A percentile compares a stretch with the other conserved stretches of the same genome.
Evolutionary conservation across 1,284 basidiomycete genomes (phyloP).

Genomic region (Irpex rosettiformis): DNA sequence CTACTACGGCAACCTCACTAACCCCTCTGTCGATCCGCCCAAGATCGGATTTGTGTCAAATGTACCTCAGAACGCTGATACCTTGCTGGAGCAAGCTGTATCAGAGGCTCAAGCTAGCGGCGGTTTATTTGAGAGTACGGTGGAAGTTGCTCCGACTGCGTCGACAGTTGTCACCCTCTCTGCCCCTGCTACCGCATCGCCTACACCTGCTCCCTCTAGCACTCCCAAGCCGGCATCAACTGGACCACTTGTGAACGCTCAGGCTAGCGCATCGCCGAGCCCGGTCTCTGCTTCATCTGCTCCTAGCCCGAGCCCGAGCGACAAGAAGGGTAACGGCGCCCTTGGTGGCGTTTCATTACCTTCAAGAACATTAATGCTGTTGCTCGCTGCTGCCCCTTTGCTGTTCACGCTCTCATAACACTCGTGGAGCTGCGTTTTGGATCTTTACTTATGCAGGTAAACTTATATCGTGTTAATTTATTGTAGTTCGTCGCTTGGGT

Average conservation of each 20-base stretch:
- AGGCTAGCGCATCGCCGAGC: background rate
- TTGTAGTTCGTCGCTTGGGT: background rate
- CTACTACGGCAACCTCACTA: slow-evolving; percentile 63
- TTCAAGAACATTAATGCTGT: background rate
- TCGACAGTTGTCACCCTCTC: slow-evolving; percentile 7
- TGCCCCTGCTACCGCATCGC: background rate
- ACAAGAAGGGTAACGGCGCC: background rate
- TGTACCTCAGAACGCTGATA: slow-evolving; percentile 49
- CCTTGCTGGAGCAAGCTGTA: slow-evolving; percentile 38
- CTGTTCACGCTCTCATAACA: slow-evolving; percentile 4
- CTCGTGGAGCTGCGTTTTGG: background rate
- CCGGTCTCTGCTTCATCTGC: background rate
- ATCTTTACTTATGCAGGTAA: background rate
- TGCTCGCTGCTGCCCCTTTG: slow-evolving; percentile 1
- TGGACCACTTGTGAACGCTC: background rate
- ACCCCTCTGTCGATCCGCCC: slow-evolving; percentile 61
- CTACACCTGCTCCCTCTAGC: background rate
- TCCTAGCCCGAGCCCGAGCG: background rate
- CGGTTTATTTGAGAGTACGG: slow-evolving; percentile 41
- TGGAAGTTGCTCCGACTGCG: slow-evolving; percentile 10
- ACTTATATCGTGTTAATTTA: background rate
- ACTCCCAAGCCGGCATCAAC: background rate
- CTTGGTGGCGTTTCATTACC: background rate
- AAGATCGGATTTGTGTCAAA: slow-evolving; percentile 70
- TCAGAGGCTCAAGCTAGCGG: slow-evolving; percentile 33